Evolutionary conservation across 75 land plant species (phyloP).

Genomic region (Selaginella moellendorffii): DNA sequence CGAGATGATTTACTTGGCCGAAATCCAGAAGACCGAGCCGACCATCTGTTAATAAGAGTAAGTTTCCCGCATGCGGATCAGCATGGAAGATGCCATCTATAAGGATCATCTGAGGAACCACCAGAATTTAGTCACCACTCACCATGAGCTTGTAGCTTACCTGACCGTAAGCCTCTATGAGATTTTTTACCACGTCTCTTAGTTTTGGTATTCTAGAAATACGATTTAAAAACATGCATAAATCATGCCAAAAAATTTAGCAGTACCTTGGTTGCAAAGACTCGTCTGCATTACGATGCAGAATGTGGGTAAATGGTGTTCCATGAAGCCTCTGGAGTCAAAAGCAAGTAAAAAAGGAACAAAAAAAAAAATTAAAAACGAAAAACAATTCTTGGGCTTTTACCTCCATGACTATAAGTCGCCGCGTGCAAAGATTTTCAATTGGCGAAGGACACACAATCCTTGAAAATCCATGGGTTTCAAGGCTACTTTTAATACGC

Average conservation of each 20-base stretch:
- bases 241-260: background rate
- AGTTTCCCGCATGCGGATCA: slow-evolving; percentile 40
- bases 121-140: background rate
- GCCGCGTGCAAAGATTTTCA: slow-evolving; percentile 20
- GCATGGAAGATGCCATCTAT: slow-evolving; percentile 38
- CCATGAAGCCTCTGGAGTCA: slow-evolving; percentile 29
- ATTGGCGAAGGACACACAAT: slow-evolving; percentile 27
- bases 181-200: slow-evolving; percentile 10
- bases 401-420: slow-evolving; percentile 34
- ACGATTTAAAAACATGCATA: background rate
- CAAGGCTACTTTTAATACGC: slow-evolving; percentile 17
- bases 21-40: slow-evolving; percentile 30
- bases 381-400: background rate
- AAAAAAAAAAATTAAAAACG: background rate
- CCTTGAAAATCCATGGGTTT: slow-evolving; percentile 13
- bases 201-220: slow-evolving; percentile 25
- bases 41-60: slow-evolving; percentile 27
- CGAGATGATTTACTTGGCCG: slow-evolving; percentile 25
- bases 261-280: slow-evolving; percentile 20
- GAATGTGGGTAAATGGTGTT: slow-evolving; percentile 27
- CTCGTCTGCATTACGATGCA: slow-evolving; percentile 17
- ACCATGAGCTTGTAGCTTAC: slow-evolving; percentile 11
- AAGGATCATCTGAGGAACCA: slow-evolving; percentile 22
- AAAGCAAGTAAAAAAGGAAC: background rate
- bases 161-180: slow-evolving; percentile 34